phyloP scores from a whole-genome alignment of 345 rosid genomes.

The Salix koriyanagi region DNA sequence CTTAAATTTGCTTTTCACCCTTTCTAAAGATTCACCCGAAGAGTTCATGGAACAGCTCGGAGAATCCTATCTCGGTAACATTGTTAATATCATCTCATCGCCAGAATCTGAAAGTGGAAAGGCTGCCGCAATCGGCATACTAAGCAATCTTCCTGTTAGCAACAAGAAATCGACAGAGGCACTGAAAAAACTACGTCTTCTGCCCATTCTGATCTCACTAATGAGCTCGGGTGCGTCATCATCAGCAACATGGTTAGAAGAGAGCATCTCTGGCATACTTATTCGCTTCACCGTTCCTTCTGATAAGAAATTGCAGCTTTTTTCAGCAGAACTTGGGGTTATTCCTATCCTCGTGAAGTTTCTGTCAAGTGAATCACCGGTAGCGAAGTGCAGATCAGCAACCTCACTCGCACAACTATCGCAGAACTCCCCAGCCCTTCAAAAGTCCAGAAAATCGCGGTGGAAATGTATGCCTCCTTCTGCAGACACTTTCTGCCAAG shows the following conservation, averaged over 20 bases:
- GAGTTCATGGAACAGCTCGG: conserved; percentile 58
- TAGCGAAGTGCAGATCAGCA: conserved; percentile 52
- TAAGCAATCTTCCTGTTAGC: conserved; percentile 46
- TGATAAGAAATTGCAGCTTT: conserved; percentile 56
- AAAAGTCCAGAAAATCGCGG: conserved; percentile 34
- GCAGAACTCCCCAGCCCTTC: conserved; percentile 46
- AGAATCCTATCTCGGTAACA: conserved; percentile 30
- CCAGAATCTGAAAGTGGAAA: conserved; percentile 38
- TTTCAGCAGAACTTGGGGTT: conserved; percentile 45
- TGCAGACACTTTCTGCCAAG: conserved; percentile 39
- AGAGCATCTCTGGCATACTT: conserved; percentile 44
- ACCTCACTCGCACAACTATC: conserved; percentile 59
- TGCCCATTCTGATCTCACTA: conserved; percentile 42
- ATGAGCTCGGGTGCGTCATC: conserved; percentile 26
- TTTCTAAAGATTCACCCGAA: conserved; percentile 41
- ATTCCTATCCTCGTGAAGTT: conserved; percentile 54
- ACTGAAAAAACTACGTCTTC: conserved; percentile 36
- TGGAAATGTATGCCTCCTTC: conserved; percentile 50
- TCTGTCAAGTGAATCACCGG: conserved; percentile 38
- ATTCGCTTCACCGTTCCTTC: conserved; percentile 54
- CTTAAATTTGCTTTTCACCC: conserved; percentile 48
- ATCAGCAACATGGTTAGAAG: conserved; percentile 24
- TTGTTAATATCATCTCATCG: conserved; percentile 37
- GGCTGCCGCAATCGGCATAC: conserved; percentile 55
- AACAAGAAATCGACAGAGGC: conserved; percentile 49